These are phyloP conservation scores for Neurospora sp. DNA, from an alignment of 495 filamentous ascomycete genomes.

Conservation along the genomic window DNA sequence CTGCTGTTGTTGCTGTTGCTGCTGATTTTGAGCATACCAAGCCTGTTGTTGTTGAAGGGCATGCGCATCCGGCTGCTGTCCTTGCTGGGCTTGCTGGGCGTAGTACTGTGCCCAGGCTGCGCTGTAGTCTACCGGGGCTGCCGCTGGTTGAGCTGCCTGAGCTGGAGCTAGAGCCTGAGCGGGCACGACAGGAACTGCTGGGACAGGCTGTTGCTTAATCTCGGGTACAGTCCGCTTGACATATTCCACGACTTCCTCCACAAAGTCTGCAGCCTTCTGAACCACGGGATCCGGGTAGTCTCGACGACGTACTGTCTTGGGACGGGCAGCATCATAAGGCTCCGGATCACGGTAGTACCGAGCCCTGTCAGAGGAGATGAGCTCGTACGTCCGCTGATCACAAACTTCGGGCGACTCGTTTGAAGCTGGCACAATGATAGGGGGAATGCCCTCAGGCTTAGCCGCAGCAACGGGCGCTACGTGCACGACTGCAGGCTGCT, in stretches of 20 bases:
- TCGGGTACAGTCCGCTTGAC: constrained; percentile 24
- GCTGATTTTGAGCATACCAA: constrained; percentile 20
- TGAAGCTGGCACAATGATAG: not conserved
- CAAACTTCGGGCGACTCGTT: constrained; percentile 3
- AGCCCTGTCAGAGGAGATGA: constrained; percentile 25
- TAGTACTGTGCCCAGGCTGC: constrained; percentile 23
- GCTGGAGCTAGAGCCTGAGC: not conserved
- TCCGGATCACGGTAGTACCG: constrained; percentile 23
- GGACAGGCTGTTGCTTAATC: not conserved
- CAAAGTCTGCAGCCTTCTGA: constrained; percentile 16
- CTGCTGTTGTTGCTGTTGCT: not conserved
- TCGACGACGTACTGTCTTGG: constrained; percentile 18
- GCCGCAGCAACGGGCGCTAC: not conserved
- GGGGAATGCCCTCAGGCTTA: not conserved
- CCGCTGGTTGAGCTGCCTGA: constrained; percentile 2
- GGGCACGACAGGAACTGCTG: constrained; percentile 9
- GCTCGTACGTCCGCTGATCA: constrained; percentile 16
- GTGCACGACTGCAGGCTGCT: not conserved
- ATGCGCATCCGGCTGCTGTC: constrained; percentile 6
- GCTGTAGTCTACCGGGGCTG: constrained; percentile 14
- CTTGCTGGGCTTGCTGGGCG: constrained; percentile 16
- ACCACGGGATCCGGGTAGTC: constrained; percentile 24
- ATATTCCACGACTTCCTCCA: constrained; percentile 20
- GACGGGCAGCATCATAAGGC: constrained; percentile 18
- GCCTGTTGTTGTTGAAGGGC: constrained; percentile 16